Base-by-base conservation (phyloP, 2,329 filamentous ascomycete genomes). In the Scedosporium minutisporum region DNA sequence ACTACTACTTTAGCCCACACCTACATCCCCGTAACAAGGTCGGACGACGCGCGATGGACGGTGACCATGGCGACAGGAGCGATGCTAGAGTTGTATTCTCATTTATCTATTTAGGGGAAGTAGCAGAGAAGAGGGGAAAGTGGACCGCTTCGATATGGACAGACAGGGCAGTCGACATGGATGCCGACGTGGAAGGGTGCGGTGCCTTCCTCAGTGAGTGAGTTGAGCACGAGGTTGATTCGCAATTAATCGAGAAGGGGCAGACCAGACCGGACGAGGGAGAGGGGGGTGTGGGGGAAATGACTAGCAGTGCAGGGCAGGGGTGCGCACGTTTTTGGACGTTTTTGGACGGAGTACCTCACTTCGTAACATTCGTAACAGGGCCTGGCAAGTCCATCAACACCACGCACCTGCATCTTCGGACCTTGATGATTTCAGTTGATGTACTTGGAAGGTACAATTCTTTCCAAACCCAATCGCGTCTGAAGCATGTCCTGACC, bases 51-150 rank as follows among this genome's bases (percentile, higher is more conserved):
- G 44, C 44, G 18, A 48, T 55, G 51, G 51, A 55, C 51, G 18
- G 23, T 25, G 51, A 23, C 18, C 51, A 48, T 18, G 51, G 51
- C 18, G 23, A 55, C 51, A 55, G 6, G 51, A 27, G 51, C 18
- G 51, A 23, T 23, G 18, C 4, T 55, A 55, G 51, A 55, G 51
- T 55, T 27, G 51, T 27, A 55, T 55, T 48, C 51, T 55, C 18
- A 55, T 55, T 27, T 55, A 55, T 55, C 51, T 55, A 55, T 55
- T 55, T 55, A 55, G 23, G 23, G 51, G 51, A 27, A 55, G 44
- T 48, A 48, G 44, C 44, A 48, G 44, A 21, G 44, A 18, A 21
- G 33, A 38, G 44, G 44, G 44, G 18, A 48, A 48, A 48, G 44
- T 23, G 18, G 23, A 23, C 51, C 51, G 12, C 23, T 10, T 55